Evolutionary conservation across 129 eudicot species (phyloP).

Genomic region (Solidago caesia): DNA sequence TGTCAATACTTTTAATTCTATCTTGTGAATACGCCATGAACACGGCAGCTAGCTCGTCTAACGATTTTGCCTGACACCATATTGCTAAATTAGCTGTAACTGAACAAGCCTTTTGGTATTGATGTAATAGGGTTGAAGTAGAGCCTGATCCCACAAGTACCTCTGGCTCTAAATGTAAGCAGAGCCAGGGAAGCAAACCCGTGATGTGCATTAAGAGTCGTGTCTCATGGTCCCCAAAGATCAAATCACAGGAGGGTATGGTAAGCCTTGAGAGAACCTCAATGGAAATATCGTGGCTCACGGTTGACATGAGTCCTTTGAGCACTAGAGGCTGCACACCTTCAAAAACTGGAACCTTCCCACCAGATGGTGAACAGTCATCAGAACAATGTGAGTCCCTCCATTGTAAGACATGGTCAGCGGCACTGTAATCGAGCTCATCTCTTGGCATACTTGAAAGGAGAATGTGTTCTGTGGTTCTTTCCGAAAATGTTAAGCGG

Average conservation of each 20-base stretch:
- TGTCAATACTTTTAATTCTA: conserved; percentile 63
- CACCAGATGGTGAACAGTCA: conserved; percentile 33
- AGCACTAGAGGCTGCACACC: conserved; percentile 93
- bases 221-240: conserved; percentile 80
- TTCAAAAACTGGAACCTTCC: conserved; percentile 70
- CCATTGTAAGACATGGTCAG: conserved; percentile 52
- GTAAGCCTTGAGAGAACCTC: conserved; percentile 84
- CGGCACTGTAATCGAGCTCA: conserved; percentile 54
- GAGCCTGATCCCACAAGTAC: conserved; percentile 40
- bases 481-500: conserved; percentile 70
- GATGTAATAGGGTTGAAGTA: conserved; percentile 52
- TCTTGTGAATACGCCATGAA: conserved; percentile 69
- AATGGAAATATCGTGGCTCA: conserved; percentile 71
- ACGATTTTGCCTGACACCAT: conserved; percentile 75
- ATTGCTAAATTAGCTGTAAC: conserved; percentile 72
- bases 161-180: conserved; percentile 76
- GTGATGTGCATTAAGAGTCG: conserved; percentile 84
- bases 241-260: conserved; percentile 77
- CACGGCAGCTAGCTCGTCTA: conserved; percentile 70
- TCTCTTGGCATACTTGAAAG: conserved; percentile 96
- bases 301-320: conserved; percentile 90
- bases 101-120: conserved; percentile 64
- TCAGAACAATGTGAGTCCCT: conserved; percentile 41
- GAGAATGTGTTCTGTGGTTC: conserved; percentile 84
- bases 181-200: conserved; percentile 90